Percentiles rank a stretch among this genome's conserved stretches.
phyloP scores from a whole-genome alignment of 129 eudicot genomes.

The sunflower (Helianthus annuus) region DNA sequence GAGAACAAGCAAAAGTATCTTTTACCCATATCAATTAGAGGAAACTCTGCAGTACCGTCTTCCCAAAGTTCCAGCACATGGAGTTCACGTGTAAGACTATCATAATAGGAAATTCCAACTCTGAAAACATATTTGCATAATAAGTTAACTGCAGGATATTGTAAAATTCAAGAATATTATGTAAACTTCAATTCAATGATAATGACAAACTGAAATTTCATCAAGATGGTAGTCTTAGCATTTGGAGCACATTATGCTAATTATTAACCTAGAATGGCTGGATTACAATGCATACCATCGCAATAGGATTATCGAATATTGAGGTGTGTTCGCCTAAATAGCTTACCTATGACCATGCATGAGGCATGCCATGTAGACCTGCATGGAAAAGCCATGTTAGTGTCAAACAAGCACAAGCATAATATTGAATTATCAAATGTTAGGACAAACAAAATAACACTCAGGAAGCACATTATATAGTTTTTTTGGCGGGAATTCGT shows the following conservation, averaged over 20 bases:
- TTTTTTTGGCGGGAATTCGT: slow-evolving; percentile 15
- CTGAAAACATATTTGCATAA: slow-evolving; percentile 42
- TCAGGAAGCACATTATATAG: neutral
- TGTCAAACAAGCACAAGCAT: slow-evolving; percentile 1
- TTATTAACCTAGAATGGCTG: neutral
- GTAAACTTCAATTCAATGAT: slow-evolving; percentile 1
- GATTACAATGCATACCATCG: neutral
- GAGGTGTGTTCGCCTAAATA: slow-evolving; percentile 15
- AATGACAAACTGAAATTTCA: neutral
- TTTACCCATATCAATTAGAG: slow-evolving; percentile 81
- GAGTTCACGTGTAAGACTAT: slow-evolving; percentile 80
- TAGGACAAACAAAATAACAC: neutral
- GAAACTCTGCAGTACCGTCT: slow-evolving; percentile 65
- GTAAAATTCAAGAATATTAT: neutral
- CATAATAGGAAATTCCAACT: slow-evolving; percentile 90
- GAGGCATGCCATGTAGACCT: slow-evolving; percentile 97
- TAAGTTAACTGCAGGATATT: slow-evolving; percentile 15
- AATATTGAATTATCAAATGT: neutral
- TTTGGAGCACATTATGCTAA: neutral
- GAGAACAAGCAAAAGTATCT: slow-evolving; percentile 8
- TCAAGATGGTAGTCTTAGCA: neutral
- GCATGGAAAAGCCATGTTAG: slow-evolving; percentile 28
- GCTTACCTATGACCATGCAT: slow-evolving; percentile 76
- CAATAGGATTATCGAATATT: slow-evolving; percentile 7
- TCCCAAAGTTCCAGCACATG: slow-evolving; percentile 93